Conservation (phyloP, 306 rosid species). For the Alnus glutinosa region DNA sequence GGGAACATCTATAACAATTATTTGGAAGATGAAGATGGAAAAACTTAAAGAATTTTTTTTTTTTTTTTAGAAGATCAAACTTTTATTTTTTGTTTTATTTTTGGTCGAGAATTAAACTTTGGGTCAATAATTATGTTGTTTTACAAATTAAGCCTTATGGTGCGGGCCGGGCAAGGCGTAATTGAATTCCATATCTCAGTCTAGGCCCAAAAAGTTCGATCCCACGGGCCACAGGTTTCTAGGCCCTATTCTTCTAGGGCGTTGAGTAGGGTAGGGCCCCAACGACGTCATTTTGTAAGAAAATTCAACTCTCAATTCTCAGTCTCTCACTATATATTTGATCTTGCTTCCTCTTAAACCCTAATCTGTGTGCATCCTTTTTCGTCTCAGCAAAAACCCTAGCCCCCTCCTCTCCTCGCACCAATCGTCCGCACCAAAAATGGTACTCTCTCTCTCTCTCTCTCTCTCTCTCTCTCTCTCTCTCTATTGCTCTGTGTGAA, state of each 20-base stretch:
- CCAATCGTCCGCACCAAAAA: conserved; percentile 29
- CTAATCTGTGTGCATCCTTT: conserved; percentile 10
- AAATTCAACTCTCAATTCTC: too few species aligned
- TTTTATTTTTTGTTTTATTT: too few species aligned
- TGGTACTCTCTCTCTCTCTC: conserved; percentile 41
- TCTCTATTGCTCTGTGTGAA: neutral
- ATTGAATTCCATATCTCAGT: neutral
- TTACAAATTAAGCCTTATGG: neutral
- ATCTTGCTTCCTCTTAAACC: conserved; percentile 32
- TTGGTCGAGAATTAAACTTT: too few species aligned
- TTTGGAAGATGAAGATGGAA: too few species aligned
- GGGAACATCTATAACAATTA: too few species aligned
- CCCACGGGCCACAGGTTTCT: neutral
- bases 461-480: neutral
- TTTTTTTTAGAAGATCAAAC: too few species aligned
- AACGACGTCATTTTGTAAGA: neutral
- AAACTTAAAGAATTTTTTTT: too few species aligned
- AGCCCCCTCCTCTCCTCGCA: conserved; percentile 20
- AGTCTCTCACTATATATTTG: neutral
- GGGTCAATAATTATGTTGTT: too few species aligned
- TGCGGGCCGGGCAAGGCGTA: neutral
- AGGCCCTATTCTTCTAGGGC: neutral
- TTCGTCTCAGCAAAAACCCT: conserved; percentile 27
- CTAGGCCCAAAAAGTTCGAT: neutral
- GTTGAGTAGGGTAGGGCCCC: neutral